phyloP scores from a whole-genome alignment of 805 yeast species.

The Maudiozyma serrabonitensis region DNA sequence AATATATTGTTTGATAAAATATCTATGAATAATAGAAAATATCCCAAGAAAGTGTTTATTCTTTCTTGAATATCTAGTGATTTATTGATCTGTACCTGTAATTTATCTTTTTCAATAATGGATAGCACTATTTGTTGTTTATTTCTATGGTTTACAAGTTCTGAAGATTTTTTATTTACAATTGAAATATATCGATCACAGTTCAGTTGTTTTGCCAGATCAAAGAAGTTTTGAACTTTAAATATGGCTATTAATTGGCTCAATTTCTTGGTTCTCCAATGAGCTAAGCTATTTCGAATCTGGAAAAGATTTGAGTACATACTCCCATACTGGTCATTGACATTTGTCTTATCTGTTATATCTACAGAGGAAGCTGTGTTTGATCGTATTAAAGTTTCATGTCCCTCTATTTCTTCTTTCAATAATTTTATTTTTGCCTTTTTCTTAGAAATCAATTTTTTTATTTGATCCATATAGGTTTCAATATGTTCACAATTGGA shows the following conservation, averaged over 20 bases:
- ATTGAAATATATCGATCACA: neutral
- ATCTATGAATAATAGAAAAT: conserved; percentile 18
- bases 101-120: conserved; percentile 2
- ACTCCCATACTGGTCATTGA: conserved; percentile 20
- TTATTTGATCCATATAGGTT: conserved; percentile 5
- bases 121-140: neutral
- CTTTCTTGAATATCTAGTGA: conserved; percentile 6
- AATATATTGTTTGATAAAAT: conserved; percentile 14
- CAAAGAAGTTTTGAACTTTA: neutral
- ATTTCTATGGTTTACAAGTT: neutral
- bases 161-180: neutral
- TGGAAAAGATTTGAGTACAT: conserved; percentile 18
- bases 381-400: neutral
- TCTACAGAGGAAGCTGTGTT: neutral
- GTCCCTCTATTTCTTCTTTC: neutral
- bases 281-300: conserved; percentile 9
- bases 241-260: conserved; percentile 12
- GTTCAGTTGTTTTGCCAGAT: neutral
- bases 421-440: neutral
- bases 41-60: conserved; percentile 20
- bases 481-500: conserved; percentile 5
- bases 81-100: conserved; percentile 5
- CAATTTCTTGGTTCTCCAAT: conserved; percentile 12
- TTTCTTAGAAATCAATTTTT: conserved; percentile 1
- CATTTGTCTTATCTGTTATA: neutral